Base-by-base conservation (phyloP, 768 basidiomycete species). In the Tephrocybe rancida region DNA sequence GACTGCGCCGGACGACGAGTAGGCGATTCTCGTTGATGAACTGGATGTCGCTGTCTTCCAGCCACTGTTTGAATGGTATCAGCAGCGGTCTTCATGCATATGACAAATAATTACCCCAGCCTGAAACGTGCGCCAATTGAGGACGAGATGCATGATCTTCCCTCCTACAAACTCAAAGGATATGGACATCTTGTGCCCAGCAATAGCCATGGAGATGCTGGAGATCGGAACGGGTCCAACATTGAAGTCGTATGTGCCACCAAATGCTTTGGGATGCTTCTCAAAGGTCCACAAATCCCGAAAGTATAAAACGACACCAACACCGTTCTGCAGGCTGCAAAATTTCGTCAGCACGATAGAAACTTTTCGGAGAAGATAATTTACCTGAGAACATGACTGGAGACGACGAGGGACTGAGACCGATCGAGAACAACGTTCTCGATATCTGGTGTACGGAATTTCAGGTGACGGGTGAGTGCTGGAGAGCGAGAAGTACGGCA, bases 231-330 rank as follows among this genome's bases (percentile, higher is more conserved):
- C 68, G 42, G 70, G 41, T 18, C 73, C 76, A 16, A 71, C 73
- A 24, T 63, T 66, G 54, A 77, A 75, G 39, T 79, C 77, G 54
- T 76, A 79, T 30, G 67, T 68, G 29, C 73, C 63, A 10, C 68
- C 65, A 34, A 63, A 64, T 25, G 81, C 77, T 45, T 66, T 70
- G 26, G 77, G 70, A 60, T 86, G 84, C 60, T 81, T 81, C 50
- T 74, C 78, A 53, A 81, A 82, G n/a, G 71, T 72, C 71, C 78
- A 79, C 46, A 85, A 65, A 62, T 84, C 73, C 54, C 82, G 78
- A 52, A 86, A 73, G 56, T 81, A 81, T 57, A 86, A 62, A 39
- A 76, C 73, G 10, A 82, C 62, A 21, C 69, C 69, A 44, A 76
- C 66, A 25, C 76, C 77, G 55, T 70, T 72, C 55, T 75, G 68